Evolutionary conservation across 192 early-diverging fungal species (phyloP), one percentile per base, ranked within the genome.

Genomic region (Podochytrium sp.): DNA sequence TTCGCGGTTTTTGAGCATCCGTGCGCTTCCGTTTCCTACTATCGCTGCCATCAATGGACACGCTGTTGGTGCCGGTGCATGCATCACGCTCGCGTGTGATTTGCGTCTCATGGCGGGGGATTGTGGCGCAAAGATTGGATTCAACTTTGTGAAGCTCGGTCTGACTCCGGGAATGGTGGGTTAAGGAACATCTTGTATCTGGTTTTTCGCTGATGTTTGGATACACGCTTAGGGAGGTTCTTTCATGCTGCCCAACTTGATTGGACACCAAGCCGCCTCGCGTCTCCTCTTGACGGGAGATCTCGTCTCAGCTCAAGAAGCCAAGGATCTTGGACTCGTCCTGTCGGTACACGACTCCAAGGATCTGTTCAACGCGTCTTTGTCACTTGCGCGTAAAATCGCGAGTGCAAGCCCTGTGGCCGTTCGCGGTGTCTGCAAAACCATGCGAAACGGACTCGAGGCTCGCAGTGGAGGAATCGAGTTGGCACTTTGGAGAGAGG

Each of bases 1-100:
- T 47, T 5, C 41, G 57, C 70, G 70, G 12, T 77, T 77, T 64
- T 41, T 77, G 52, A 30, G 37, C 35, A 53, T 77, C 35, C 69
- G 76, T n/a, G n/a, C 16, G 16, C 30, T 65, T 3, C 72, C 72
- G 7, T 74, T 74, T 39, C 72, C 72, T 3, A 74, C 72, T 27
- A 78, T 78, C 49, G 76, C 76, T 10, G 76, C 76, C 37, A 78
- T 78, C 42, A 78, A 78, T 55, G 76, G 76, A n/a, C 64, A 71
- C 30, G 76, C 76, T 1, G 72, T 78, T 30, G 76, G 76, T 40
- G 76, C 61, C 25, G 76, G 76, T 14, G 65, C 73, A 29, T 74
- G 71, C 33, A 42, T 74, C 0, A 51, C 61, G 10, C 30, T 77
- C 1, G 65, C 76, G 2, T 56, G 58, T 35, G 76, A 78, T 39